phyloP scores from a whole-genome alignment of 2,329 filamentous ascomycete species.

The Bipolaris gigantea region DNA sequence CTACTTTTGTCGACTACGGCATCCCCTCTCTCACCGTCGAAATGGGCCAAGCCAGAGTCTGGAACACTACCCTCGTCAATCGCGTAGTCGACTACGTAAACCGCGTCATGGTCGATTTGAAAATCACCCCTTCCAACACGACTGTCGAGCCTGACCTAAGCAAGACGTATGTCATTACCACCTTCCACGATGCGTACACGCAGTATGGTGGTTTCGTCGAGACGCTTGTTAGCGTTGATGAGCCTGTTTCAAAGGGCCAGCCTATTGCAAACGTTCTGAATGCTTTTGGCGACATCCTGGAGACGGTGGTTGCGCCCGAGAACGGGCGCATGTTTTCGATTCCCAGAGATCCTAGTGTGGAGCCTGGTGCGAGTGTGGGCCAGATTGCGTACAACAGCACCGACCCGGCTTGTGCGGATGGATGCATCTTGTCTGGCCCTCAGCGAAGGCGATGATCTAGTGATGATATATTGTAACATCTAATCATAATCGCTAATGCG shows the following conservation, averaged over 20 bases:
- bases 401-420: conserved; percentile 33
- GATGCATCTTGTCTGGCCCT: conserved; percentile 32
- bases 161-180: conserved; percentile 37
- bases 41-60: conserved; percentile 44
- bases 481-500: background rate
- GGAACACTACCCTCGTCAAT: conserved; percentile 43
- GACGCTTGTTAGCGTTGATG: conserved; percentile 34
- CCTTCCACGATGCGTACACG: conserved; percentile 32
- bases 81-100: conserved; percentile 37
- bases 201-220: conserved; percentile 37
- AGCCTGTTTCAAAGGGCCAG: conserved; percentile 43
- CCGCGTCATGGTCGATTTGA: conserved; percentile 28
- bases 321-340: conserved; percentile 41
- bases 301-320: conserved; percentile 39
- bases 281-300: conserved; percentile 43
- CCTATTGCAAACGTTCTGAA: conserved; percentile 42
- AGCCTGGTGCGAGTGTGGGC: conserved; percentile 40
- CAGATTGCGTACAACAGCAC: conserved; percentile 45
- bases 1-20: conserved; percentile 41
- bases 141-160: conserved; percentile 38
- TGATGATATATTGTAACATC: background rate
- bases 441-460: background rate
- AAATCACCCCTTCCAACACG: conserved; percentile 31
- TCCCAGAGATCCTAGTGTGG: conserved; percentile 40
- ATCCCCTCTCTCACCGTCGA: conserved; percentile 46